A percentile compares a stretch with the other conserved stretches of the same genome.
Conservation (phyloP, 768 basidiomycete genomes). For the Termitomyces sp. region DNA sequence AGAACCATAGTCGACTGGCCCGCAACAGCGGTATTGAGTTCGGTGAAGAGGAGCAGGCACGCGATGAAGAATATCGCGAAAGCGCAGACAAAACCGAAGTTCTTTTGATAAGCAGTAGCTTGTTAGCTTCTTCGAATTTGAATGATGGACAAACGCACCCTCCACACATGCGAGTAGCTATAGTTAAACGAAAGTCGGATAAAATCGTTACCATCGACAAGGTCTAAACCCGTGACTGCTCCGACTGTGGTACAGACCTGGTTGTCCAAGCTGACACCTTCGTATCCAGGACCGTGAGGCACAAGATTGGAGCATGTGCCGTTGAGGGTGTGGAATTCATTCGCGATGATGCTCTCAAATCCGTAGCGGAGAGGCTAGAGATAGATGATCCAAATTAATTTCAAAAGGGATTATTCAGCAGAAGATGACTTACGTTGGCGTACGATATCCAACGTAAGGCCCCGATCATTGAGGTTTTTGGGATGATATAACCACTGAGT, state of each 20-base stretch:
- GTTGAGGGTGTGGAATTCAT: slow-evolving; percentile 75
- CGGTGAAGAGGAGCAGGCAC: slow-evolving; percentile 57
- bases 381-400: slow-evolving; percentile 7
- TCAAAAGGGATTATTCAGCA: too few species aligned
- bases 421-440: slow-evolving; percentile 43
- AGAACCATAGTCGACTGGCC: slow-evolving; percentile 43
- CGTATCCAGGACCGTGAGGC: slow-evolving; percentile 63
- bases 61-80: slow-evolving; percentile 62
- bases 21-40: slow-evolving; percentile 42
- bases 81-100: slow-evolving; percentile 66
- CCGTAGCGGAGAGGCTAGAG: slow-evolving; percentile 63
- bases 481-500: slow-evolving; percentile 51
- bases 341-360: slow-evolving; percentile 73
- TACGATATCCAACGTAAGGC: slow-evolving; percentile 67
- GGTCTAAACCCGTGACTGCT: slow-evolving; percentile 52
- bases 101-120: slow-evolving; percentile 28
- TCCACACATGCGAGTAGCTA: slow-evolving; percentile 37
- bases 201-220: slow-evolving; percentile 59
- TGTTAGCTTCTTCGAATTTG: background rate
- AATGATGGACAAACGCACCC: slow-evolving; percentile 26
- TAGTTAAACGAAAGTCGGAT: slow-evolving; percentile 48
- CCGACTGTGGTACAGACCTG: slow-evolving; percentile 80
- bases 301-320: slow-evolving; percentile 59
- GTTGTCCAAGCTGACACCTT: slow-evolving; percentile 50
- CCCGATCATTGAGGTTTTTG: slow-evolving; percentile 62